Conservation (phyloP, 139 green algal species). For the Spirogloea muscicola region DNA sequence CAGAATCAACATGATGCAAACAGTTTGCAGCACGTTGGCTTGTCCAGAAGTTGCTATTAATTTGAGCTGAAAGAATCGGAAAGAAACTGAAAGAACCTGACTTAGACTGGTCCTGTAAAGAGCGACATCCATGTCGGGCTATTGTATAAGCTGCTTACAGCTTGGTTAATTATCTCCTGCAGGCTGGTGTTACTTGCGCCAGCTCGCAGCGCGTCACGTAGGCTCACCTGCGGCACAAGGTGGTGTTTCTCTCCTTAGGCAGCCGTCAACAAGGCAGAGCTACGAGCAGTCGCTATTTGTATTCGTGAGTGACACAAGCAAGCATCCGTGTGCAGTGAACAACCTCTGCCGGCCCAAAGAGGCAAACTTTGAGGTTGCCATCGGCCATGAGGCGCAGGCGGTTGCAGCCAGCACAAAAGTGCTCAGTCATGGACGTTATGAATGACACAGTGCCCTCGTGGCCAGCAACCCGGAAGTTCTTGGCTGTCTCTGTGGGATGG, state of each 20-base stretch:
- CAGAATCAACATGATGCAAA: not conserved
- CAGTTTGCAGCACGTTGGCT: no score
- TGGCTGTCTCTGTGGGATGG: constrained; percentile 42
- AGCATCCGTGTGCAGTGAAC: no score
- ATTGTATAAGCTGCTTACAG: constrained; percentile 44
- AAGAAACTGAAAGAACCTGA: no score
- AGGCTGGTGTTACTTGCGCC: constrained; percentile 81
- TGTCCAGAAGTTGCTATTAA: no score
- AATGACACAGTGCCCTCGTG: constrained; percentile 80
- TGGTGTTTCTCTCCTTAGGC: no score
- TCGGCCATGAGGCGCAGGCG: constrained; percentile 89
- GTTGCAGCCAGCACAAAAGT: constrained; percentile 79
- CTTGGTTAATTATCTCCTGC: constrained; percentile 70
- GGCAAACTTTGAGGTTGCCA: constrained; percentile 87
- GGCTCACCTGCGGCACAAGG: constrained; percentile 54
- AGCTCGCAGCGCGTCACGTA: constrained; percentile 84
- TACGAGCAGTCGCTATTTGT: no score
- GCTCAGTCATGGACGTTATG: constrained; percentile 93
- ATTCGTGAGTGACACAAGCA: no score
- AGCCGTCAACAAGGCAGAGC: no score
- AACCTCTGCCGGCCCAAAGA: constrained; percentile 94
- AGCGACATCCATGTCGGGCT: no score
- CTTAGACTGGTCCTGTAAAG: no score
- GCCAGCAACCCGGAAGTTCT: constrained; percentile 72
- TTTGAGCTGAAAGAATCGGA: no score